Evolutionary conservation across 208 protist genomes (phyloP).

Genomic region (Acanthamoeba sp.): DNA sequence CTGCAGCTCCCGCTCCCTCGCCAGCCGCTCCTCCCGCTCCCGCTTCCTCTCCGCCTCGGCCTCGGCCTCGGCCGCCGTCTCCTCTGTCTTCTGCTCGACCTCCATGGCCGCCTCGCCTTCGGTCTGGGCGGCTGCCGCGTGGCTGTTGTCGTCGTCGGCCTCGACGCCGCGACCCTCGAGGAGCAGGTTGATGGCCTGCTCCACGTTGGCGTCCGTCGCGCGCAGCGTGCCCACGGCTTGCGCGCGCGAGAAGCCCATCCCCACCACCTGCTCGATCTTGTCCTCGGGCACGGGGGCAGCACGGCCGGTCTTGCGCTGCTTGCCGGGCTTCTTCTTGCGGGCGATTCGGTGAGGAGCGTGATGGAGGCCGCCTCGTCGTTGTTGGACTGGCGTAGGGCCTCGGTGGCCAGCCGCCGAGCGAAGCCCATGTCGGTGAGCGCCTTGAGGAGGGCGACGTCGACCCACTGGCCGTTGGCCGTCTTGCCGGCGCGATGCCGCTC

Average conservation of each 20-base stretch:
- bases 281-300: neutral
- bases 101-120: neutral
- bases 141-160: neutral
- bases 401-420: neutral
- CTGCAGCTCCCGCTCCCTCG: neutral
- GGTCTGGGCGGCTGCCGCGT: neutral
- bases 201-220: neutral
- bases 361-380: slow-evolving; percentile 65
- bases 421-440: slow-evolving; percentile 61
- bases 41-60: neutral
- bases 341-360: slow-evolving; percentile 37
- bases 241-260: slow-evolving; percentile 35
- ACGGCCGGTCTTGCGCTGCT: neutral
- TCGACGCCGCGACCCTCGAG: slow-evolving; percentile 52
- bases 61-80: neutral
- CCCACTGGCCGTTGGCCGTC: slow-evolving; percentile 33
- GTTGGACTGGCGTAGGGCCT: slow-evolving; percentile 65
- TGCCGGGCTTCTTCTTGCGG: neutral
- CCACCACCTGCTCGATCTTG: slow-evolving; percentile 5
- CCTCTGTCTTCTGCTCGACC: neutral
- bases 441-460: slow-evolving; percentile 45
- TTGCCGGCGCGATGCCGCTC: neutral
- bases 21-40: slow-evolving; percentile 22
- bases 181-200: slow-evolving; percentile 54
- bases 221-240: slow-evolving; percentile 40